These are phyloP conservation scores for Trichoderma koningii DNA, from an alignment of 2,329 filamentous ascomycete genomes.

Conservation along the genomic window DNA sequence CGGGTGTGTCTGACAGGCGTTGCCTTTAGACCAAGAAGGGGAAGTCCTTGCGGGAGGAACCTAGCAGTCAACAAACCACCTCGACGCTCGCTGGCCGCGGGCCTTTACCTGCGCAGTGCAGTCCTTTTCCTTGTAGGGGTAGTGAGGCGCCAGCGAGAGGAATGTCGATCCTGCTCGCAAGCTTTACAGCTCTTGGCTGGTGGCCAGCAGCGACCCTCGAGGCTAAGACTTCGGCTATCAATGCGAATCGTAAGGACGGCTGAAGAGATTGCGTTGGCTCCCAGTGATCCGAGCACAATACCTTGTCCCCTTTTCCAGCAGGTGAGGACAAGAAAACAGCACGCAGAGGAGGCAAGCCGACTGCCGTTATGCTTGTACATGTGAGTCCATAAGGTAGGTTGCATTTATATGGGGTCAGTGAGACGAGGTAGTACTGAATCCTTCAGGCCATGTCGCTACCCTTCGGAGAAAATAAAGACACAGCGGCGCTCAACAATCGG, in stretches of 20 bases:
- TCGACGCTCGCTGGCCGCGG: constrained; percentile 1
- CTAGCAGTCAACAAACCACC: neutral
- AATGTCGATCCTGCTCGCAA: constrained; percentile 13
- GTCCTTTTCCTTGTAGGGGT: constrained; percentile 2
- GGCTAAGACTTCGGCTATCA: constrained; percentile 4
- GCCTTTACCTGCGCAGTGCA: neutral
- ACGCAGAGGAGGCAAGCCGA: neutral
- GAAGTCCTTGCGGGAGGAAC: constrained; percentile 24
- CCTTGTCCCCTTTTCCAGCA: no score
- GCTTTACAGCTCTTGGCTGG: constrained; percentile 7
- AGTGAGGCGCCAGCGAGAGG: constrained; percentile 15
- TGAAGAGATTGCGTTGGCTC: neutral
- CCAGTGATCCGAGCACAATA: neutral
- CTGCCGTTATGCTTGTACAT: neutral
- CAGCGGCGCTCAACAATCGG: constrained; percentile 22
- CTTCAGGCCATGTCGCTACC: neutral
- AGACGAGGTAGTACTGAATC: neutral
- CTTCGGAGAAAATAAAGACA: constrained; percentile 13
- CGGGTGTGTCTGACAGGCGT: constrained; percentile 20
- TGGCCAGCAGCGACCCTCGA: neutral
- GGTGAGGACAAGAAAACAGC: neutral
- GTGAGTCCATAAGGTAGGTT: no score
- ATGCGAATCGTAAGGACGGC: neutral
- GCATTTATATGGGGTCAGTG: no score
- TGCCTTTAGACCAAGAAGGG: constrained; percentile 21